These are phyloP conservation scores for Ascomycota sp. DNA, from an alignment of 2,329 filamentous ascomycete genomes.

Conservation along the genomic window DNA sequence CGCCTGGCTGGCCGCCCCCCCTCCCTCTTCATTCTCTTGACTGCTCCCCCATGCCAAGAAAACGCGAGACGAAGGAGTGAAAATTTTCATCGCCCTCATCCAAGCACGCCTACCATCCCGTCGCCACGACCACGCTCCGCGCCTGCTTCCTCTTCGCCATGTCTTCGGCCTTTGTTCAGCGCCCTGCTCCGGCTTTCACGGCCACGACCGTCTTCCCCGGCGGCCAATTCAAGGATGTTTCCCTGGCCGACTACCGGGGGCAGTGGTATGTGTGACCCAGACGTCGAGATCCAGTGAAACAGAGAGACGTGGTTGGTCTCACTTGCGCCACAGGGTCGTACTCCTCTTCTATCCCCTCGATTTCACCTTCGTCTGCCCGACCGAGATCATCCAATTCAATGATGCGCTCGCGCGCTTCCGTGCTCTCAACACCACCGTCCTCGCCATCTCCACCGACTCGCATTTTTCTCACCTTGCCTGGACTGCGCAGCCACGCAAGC, in stretches of 20 bases:
- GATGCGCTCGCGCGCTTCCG: constrained; percentile 36
- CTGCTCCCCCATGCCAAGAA: no score
- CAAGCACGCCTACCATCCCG: neutral
- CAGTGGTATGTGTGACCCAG: constrained; percentile 17
- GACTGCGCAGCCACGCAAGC: constrained; percentile 32
- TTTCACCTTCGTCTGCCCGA: constrained; percentile 45
- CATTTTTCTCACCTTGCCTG: constrained; percentile 35
- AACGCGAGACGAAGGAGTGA: no score
- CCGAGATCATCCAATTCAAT: constrained; percentile 42
- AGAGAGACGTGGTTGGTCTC: neutral
- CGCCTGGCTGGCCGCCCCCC: no score
- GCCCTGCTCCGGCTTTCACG: constrained; percentile 25
- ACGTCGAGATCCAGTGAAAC: no score
- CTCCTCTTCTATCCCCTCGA: constrained; percentile 46
- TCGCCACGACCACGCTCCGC: neutral
- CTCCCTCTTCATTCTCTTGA: no score
- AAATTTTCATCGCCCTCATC: neutral
- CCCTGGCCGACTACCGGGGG: constrained; percentile 20
- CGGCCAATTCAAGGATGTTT: constrained; percentile 24
- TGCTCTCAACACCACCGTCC: constrained; percentile 33
- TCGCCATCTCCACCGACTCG: constrained; percentile 38
- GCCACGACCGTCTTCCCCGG: constrained; percentile 26
- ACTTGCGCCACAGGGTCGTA: constrained; percentile 24
- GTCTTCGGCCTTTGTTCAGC: constrained; percentile 24
- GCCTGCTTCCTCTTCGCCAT: constrained; percentile 7